phyloP scores from a whole-genome alignment of 768 basidiomycete genomes.

The Psilocybe cyanescens region DNA sequence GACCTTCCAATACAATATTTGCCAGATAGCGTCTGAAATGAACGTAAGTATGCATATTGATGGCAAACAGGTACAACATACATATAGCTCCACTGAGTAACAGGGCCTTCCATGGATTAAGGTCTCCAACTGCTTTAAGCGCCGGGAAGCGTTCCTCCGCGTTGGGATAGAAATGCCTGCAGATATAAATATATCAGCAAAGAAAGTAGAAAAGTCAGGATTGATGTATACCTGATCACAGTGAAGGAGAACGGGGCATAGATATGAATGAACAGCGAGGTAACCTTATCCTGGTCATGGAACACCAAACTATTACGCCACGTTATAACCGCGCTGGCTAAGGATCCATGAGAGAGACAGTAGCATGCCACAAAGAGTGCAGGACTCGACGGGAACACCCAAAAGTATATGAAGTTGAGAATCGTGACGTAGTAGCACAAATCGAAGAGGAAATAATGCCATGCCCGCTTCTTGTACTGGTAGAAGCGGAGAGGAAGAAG shows the following conservation, averaged over 20 bases:
- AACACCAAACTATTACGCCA: constrained; percentile 99
- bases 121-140: constrained; percentile 64
- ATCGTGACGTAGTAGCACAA: constrained; percentile 94
- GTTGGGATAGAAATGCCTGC: constrained; percentile 89
- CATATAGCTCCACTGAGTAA: constrained; percentile 83
- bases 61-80: constrained; percentile 41
- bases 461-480: constrained; percentile 88
- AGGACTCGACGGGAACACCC: constrained; percentile 80
- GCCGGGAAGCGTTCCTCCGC: constrained; percentile 88
- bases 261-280: constrained; percentile 92
- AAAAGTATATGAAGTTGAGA: constrained; percentile 90
- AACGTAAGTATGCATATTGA: constrained; percentile 7
- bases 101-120: constrained; percentile 75
- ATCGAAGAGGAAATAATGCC: constrained; percentile 95
- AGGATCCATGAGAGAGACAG: constrained; percentile 86
- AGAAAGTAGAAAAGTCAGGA: background rate
- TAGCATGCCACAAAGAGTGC: constrained; percentile 91
- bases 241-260: constrained; percentile 92
- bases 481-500: constrained; percentile 85
- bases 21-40: constrained; percentile 84
- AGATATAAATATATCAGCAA: background rate
- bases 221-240: constrained; percentile 71
- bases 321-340: constrained; percentile 94
- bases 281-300: constrained; percentile 96
- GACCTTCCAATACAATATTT: constrained; percentile 92